phyloP scores from a whole-genome alignment of 768 basidiomycete genomes.

The Gautieria morchelliformis region DNA sequence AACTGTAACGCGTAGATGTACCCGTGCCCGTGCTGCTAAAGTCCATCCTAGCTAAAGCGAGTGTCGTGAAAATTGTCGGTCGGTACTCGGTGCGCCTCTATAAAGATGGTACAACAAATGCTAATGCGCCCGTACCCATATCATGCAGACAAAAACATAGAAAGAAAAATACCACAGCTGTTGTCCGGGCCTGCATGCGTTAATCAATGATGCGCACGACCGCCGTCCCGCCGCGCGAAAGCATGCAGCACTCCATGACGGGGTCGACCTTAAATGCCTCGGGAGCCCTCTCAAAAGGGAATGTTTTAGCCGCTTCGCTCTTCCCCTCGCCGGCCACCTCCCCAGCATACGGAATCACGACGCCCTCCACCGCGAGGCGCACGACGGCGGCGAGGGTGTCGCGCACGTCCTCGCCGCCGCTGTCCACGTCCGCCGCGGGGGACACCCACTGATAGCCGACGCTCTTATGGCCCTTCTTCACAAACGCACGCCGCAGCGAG shows the following conservation, averaged over 20 bases:
- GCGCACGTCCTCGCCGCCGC: slow-evolving; percentile 69
- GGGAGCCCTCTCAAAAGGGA: slow-evolving; percentile 47
- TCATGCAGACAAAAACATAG: neutral
- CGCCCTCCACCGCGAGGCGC: slow-evolving; percentile 26
- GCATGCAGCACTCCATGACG: slow-evolving; percentile 25
- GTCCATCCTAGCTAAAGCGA: neutral
- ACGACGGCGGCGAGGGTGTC: slow-evolving; percentile 35
- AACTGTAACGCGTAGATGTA: neutral
- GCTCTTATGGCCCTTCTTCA: slow-evolving; percentile 15
- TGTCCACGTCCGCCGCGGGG: slow-evolving; percentile 70
- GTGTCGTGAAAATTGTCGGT: neutral
- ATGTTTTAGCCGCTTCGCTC: slow-evolving; percentile 22
- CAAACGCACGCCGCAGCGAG: slow-evolving; percentile 31
- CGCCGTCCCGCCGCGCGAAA: slow-evolving; percentile 24
- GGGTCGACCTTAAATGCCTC: slow-evolving; percentile 33
- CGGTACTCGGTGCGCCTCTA: neutral
- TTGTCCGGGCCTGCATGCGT: neutral
- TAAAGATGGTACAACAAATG: neutral
- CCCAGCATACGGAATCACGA: slow-evolving; percentile 17
- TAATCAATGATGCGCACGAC: slow-evolving; percentile 21
- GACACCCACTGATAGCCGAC: slow-evolving; percentile 80
- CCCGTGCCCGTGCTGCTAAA: neutral
- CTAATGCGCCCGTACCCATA: neutral
- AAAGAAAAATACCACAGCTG: neutral
- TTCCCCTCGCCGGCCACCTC: slow-evolving; percentile 22